phyloP scores from a whole-genome alignment of 176 grass and related monocot genomes.

The Bolboschoenus planiculmis region DNA sequence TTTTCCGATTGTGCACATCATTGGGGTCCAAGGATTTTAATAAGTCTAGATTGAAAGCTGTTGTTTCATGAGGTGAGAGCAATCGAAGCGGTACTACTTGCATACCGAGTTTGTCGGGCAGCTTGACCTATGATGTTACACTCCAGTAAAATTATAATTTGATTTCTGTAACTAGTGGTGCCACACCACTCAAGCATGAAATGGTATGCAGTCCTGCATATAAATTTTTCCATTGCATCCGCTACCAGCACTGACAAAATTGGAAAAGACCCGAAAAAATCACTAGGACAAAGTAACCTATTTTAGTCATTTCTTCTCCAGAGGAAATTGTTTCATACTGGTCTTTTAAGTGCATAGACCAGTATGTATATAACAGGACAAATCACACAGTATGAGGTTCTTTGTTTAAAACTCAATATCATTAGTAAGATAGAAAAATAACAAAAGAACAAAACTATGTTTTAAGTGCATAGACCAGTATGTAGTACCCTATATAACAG shows the following conservation, averaged over 20 bases:
- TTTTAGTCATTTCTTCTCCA: not conserved
- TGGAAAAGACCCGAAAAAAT: not conserved
- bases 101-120: conserved; percentile 90
- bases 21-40: conserved; percentile 71
- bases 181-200: not conserved
- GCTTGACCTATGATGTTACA: conserved; percentile 48
- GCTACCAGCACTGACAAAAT: not conserved
- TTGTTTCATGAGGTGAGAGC: conserved; percentile 61
- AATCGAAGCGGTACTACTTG: conserved; percentile 73
- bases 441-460: too few relatives aligned
- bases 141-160: not conserved
- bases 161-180: not conserved
- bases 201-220: not conserved
- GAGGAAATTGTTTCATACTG: not conserved
- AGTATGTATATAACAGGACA: not conserved
- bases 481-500: not conserved
- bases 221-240: not conserved
- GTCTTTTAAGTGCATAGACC: not conserved
- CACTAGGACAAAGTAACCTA: not conserved
- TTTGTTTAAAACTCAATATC: not conserved
- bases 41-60: conserved; percentile 73
- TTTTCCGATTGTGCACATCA: conserved; percentile 70
- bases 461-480: too few relatives aligned
- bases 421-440: not conserved
- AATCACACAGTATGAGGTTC: not conserved